phyloP scores from a whole-genome alignment of 1,284 basidiomycete genomes.

The Ganoderma lucidum region DNA sequence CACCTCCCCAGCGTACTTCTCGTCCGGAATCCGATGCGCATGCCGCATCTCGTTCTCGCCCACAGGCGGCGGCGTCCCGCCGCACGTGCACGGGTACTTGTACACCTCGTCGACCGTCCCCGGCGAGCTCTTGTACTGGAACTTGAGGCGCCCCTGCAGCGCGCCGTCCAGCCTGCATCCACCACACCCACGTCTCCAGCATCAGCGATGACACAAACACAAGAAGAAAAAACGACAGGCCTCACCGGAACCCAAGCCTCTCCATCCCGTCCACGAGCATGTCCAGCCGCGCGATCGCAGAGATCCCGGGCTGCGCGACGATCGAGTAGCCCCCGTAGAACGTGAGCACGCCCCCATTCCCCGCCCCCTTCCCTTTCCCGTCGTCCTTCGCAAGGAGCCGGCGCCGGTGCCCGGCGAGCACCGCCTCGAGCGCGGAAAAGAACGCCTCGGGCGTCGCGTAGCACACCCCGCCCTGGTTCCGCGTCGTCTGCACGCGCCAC shows the following conservation, averaged over 20 bases:
- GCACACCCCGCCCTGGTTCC: slow-evolving; percentile 15
- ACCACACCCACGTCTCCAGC: neutral
- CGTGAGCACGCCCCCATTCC: slow-evolving; percentile 10
- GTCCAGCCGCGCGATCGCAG: slow-evolving; percentile 5
- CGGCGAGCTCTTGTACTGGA: slow-evolving; percentile 7
- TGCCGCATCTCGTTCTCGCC: neutral
- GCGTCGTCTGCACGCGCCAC: slow-evolving; percentile 8
- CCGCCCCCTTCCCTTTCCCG: neutral
- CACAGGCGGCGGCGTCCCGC: neutral
- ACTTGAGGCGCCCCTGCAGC: slow-evolving; percentile 5
- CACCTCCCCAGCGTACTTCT: slow-evolving; percentile 12
- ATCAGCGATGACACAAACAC: neutral
- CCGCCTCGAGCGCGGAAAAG: slow-evolving; percentile 11
- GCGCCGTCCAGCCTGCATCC: slow-evolving; percentile 11
- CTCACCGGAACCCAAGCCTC: slow-evolving; percentile 23
- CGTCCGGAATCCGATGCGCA: neutral
- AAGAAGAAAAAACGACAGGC: neutral
- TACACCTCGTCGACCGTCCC: slow-evolving; percentile 14
- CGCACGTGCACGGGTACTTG: slow-evolving; percentile 25
- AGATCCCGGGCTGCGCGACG: slow-evolving; percentile 26
- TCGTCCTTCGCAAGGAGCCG: neutral
- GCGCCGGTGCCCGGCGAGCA: neutral
- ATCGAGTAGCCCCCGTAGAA: slow-evolving; percentile 28
- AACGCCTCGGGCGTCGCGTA: slow-evolving; percentile 25
- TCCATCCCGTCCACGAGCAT: slow-evolving; percentile 17